A percentile compares a stretch with the other conserved stretches of the same genome.
Evolutionary conservation across 495 filamentous ascomycete genomes (phyloP).

Genomic region (Trichoderma gamsii): DNA sequence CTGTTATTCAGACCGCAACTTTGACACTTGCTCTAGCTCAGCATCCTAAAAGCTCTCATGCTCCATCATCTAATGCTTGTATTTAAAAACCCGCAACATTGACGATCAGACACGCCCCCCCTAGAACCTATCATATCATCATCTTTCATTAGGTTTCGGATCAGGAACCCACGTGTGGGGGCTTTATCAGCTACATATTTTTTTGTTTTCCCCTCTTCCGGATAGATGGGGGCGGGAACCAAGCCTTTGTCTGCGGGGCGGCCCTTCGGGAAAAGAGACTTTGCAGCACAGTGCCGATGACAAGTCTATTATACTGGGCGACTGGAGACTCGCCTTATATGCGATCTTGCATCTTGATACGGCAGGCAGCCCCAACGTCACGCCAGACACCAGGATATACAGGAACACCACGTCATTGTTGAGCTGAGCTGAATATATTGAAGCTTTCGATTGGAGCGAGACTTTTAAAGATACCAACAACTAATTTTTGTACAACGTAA

Average conservation of each 20-base stretch:
- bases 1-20: not conserved
- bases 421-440: not conserved
- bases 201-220: not conserved
- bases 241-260: not conserved
- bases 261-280: not conserved
- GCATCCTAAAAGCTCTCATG: too few relatives aligned
- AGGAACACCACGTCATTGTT: not conserved
- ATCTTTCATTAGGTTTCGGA: not conserved
- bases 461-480: not conserved
- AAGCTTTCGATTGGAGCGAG: not conserved
- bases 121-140: not conserved
- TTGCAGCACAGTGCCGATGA: not conserved
- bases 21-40: not conserved
- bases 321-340: not conserved
- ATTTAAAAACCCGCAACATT: not conserved
- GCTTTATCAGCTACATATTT: not conserved
- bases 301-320: not conserved
- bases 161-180: not conserved
- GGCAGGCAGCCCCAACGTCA: not conserved
- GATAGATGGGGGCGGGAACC: not conserved
- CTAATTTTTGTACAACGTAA: not conserved
- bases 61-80: too few relatives aligned
- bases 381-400: not conserved
- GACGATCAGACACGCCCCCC: not conserved
- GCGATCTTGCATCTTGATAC: slow-evolving; percentile 13